Conservation (phyloP, 2,329 filamentous ascomycete species). For the Scortechinia acanthostroma region DNA sequence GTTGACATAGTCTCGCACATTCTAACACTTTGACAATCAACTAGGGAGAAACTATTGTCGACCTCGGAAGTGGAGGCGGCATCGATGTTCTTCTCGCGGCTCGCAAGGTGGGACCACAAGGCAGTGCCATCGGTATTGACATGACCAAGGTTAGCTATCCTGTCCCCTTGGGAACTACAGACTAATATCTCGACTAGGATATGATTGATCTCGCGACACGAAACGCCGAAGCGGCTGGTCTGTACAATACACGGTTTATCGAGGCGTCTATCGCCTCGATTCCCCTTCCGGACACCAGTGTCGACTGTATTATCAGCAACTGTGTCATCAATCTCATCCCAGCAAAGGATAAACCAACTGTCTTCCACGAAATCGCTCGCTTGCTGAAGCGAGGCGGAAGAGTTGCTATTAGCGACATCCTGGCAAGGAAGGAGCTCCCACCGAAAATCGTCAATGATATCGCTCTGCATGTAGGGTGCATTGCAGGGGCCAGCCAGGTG, state of each 20-base stretch:
- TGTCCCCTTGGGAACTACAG: conserved; percentile 1
- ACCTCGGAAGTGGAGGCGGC: conserved; percentile 33
- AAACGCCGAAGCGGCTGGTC: conserved; percentile 13
- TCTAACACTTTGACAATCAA: neutral
- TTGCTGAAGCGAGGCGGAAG: conserved; percentile 34
- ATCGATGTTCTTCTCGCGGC: conserved; percentile 35
- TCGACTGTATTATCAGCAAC: conserved; percentile 38
- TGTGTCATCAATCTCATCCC: conserved; percentile 39
- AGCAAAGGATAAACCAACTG: conserved; percentile 22
- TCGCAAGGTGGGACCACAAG: conserved; percentile 23
- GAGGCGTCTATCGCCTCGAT: conserved; percentile 31
- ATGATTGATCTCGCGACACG: neutral
- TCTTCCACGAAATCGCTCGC: conserved; percentile 35
- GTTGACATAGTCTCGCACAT: neutral
- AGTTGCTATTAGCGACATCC: conserved; percentile 37
- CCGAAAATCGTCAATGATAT: conserved; percentile 24
- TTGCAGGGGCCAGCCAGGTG: conserved; percentile 32
- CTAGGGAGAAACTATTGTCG: conserved; percentile 33
- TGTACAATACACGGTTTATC: conserved; percentile 30
- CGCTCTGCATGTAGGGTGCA: conserved; percentile 35
- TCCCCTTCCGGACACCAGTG: conserved; percentile 18
- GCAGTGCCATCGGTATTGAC: conserved; percentile 31
- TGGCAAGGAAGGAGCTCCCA: conserved; percentile 27
- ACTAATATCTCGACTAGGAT: neutral
- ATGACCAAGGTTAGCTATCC: conserved; percentile 30